phyloP scores from a whole-genome alignment of 345 rosid species.

The Noccaea bulbosa region DNA sequence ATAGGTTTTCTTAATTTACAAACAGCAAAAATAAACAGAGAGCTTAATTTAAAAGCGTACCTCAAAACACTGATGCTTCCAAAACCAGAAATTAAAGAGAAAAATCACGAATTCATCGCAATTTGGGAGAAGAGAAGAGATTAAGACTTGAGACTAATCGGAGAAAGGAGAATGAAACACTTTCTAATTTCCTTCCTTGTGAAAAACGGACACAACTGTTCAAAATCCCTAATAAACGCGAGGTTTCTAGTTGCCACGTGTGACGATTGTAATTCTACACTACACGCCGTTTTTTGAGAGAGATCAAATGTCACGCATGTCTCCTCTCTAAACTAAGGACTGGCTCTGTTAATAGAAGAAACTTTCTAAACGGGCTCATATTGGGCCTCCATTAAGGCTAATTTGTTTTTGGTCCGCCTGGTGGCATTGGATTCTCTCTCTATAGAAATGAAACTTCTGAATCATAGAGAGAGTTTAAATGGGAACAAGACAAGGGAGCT shows the following conservation, averaged over 20 bases:
- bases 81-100: neutral
- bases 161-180: neutral
- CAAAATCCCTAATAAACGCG: neutral
- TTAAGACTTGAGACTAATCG: neutral
- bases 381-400: neutral
- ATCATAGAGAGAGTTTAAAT: neutral
- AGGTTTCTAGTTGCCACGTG: neutral
- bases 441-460: neutral
- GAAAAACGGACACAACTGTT: neutral
- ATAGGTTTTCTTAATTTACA: no score
- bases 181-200: neutral
- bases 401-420: neutral
- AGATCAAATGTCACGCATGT: neutral
- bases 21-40: neutral
- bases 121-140: neutral
- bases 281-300: neutral
- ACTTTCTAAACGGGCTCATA: neutral
- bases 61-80: neutral
- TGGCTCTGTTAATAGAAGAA: no score
- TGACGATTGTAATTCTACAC: neutral
- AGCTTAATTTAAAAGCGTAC: neutral
- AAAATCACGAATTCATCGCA: neutral
- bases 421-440: conserved; percentile 24
- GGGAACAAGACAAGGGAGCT: conserved; percentile 14
- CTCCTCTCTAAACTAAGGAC: neutral